Evolutionary conservation across 148 eudicot genomes (phyloP).

Genomic region (Silene conica): DNA sequence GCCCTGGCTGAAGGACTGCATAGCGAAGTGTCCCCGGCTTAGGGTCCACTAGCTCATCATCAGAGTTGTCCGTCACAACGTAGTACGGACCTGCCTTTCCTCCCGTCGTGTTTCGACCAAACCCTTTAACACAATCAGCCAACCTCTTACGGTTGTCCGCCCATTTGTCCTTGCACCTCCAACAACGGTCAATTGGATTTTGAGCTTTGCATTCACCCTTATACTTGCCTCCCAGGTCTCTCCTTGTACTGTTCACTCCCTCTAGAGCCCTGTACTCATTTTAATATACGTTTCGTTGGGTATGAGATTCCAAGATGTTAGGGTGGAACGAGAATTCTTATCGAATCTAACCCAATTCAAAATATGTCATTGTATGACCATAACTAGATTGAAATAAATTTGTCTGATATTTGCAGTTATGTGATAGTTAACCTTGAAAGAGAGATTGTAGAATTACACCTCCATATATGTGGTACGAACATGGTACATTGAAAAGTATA

Average conservation of each 20-base stretch:
- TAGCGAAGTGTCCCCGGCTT: conserved; percentile 65
- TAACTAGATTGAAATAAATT: too few species aligned
- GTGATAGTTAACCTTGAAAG: too few species aligned
- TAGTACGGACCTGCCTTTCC: conserved; percentile 48
- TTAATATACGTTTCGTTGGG: too few species aligned
- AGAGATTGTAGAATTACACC: too few species aligned
- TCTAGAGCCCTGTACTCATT: conserved; percentile 33
- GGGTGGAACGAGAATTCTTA: too few species aligned
- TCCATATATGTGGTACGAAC: too few species aligned
- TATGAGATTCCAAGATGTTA: too few species aligned
- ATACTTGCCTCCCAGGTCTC: conserved; percentile 25
- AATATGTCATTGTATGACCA: too few species aligned
- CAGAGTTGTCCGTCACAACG: conserved; percentile 45
- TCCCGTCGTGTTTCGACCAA: conserved; percentile 51
- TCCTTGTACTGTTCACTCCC: conserved; percentile 39
- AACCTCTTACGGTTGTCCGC: conserved; percentile 39
- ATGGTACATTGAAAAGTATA: too few species aligned
- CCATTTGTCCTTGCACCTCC: conserved; percentile 61
- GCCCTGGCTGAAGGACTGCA: conserved; percentile 55
- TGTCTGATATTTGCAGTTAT: too few species aligned
- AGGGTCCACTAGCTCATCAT: conserved; percentile 44
- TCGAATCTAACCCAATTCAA: too few species aligned
- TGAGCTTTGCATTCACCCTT: conserved; percentile 48
- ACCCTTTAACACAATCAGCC: conserved; percentile 57
- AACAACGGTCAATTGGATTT: conserved; percentile 70